Evolutionary conservation across 2,329 filamentous ascomycete species (phyloP).

Genomic region (Fusarium papillatum): DNA sequence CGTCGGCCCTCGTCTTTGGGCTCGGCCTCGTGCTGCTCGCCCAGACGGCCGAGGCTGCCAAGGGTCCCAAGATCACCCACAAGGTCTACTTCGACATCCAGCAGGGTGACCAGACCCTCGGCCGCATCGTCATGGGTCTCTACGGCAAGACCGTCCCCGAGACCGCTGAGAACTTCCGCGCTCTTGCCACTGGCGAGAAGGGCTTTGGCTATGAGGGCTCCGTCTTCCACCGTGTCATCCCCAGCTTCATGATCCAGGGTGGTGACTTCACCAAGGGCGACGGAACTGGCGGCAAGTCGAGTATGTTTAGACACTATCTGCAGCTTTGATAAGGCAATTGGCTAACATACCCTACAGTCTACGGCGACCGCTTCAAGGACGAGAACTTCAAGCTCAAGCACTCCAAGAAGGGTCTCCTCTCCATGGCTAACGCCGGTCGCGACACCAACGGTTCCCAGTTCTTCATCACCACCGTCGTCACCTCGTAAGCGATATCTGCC

Average conservation of each 20-base stretch:
- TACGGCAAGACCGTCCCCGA: constrained; percentile 91
- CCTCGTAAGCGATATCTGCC: constrained; percentile 66
- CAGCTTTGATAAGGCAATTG: constrained; percentile 15
- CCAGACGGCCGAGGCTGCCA: constrained; percentile 79
- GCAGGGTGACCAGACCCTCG: constrained; percentile 80
- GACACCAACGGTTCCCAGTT: constrained; percentile 93
- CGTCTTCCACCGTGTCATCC: constrained; percentile 91
- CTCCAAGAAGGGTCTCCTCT: constrained; percentile 85
- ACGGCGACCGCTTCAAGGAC: constrained; percentile 85
- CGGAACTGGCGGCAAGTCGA: constrained; percentile 88
- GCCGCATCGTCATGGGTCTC: constrained; percentile 84
- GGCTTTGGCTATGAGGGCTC: constrained; percentile 88
- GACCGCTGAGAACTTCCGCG: constrained; percentile 81
- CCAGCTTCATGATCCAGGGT: constrained; percentile 92
- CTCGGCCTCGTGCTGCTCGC: constrained; percentile 82
- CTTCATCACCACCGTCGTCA: constrained; percentile 90
- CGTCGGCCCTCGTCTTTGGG: constrained; percentile 82
- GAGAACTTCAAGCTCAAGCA: constrained; percentile 98
- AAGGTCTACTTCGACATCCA: constrained; percentile 93
- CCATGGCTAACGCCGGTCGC: constrained; percentile 88
- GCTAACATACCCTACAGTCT: constrained; percentile 66
- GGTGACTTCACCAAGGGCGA: constrained; percentile 90
- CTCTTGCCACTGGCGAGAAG: constrained; percentile 88
- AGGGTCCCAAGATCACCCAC: constrained; percentile 95
- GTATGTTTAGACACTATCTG: constrained; percentile 59